Base-by-base conservation (phyloP, 257 asterid genomes). In the Ilex aquifolium region DNA sequence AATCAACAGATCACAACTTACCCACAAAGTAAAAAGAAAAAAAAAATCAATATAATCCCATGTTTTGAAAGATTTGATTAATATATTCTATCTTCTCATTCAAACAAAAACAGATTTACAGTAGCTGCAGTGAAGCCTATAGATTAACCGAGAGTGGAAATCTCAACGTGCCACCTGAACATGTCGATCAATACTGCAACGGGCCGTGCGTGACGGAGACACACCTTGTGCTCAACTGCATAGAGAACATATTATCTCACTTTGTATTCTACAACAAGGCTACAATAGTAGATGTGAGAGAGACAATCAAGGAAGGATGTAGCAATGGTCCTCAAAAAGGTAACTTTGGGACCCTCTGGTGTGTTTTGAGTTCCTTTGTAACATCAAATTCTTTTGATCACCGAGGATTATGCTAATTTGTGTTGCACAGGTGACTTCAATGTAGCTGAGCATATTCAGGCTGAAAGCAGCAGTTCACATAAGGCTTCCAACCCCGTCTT, bases 181-280 rank as follows among this genome's bases (percentile, higher is more conserved):
- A 71, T 67, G 40, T 85, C 0, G 90, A 88, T 36, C 76, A 84
- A 39, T 91, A 77, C 62, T 88, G 96, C 78, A 53, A 59, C 2
- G 91, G 97, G 57, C 88, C 97, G 5, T 91, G 96, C 70, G 4
- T 77, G n/a, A 46, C 60, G 13, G 97, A 91, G 79, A 91, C 96
- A 44, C 65, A 62, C 72, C 91, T 66, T 17, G 94, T 73, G 2
- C 85, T 91, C 1, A 77, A 74, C 70, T 91, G 96, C 57, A 70
- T 91, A 8, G 76, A 60, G 10, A 75, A 72, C 52, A 13, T 84
- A 59, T 39, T 84, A 0, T 64, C 68, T 21, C 65, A 74, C 58
- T 91, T 82, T 71, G 13, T 61, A 31, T 90, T 90, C 53, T 79
- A 75, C 27, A 90, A 90, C 60, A 63, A 65, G 59, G 97, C 97